Evolutionary conservation across 768 basidiomycete genomes (phyloP).

Genomic region (Mycena vulgaris): DNA sequence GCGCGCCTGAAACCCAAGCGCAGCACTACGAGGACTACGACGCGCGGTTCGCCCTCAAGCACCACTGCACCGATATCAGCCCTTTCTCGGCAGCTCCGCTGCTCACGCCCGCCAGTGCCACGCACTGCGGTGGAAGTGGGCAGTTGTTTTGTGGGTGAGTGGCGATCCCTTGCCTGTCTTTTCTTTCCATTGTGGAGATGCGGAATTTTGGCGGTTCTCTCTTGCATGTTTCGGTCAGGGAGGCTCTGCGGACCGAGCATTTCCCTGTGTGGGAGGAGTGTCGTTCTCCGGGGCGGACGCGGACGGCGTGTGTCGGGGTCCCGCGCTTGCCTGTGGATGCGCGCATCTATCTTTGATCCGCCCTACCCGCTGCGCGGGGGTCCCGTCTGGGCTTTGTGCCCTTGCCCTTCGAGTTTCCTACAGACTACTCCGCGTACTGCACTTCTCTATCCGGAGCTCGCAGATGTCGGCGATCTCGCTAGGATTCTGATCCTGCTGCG

Average conservation of each 20-base stretch:
- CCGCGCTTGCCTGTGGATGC: slow-evolving; percentile 8
- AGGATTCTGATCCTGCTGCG: slow-evolving; percentile 10
- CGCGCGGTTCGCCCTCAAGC: neutral
- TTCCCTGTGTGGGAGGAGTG: slow-evolving; percentile 2
- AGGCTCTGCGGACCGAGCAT: too few relatives aligned
- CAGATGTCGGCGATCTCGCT: slow-evolving; percentile 7
- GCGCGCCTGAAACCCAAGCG: neutral
- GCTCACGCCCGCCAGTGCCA: neutral
- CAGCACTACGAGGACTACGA: neutral
- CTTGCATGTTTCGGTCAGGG: slow-evolving; percentile 15
- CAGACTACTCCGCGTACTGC: neutral
- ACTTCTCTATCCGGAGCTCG: neutral
- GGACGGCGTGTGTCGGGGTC: slow-evolving; percentile 7
- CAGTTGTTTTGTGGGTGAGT: too few relatives aligned
- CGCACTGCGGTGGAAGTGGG: slow-evolving; percentile 2
- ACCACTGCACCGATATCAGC: neutral
- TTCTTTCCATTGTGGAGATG: neutral
- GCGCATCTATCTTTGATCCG: slow-evolving; percentile 8
- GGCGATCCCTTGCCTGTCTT: neutral
- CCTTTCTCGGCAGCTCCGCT: neutral
- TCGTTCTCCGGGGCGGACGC: slow-evolving; percentile 12
- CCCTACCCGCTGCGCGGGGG: slow-evolving; percentile 12
- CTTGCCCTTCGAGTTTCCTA: slow-evolving; percentile 2
- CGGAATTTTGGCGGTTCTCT: slow-evolving; percentile 1
- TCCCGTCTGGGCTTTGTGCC: slow-evolving; percentile 17